Evolutionary conservation across 495 filamentous ascomycete genomes (phyloP), one percentile per base, ranked within the genome.

Genomic region (Glutinoglossum americanum): DNA sequence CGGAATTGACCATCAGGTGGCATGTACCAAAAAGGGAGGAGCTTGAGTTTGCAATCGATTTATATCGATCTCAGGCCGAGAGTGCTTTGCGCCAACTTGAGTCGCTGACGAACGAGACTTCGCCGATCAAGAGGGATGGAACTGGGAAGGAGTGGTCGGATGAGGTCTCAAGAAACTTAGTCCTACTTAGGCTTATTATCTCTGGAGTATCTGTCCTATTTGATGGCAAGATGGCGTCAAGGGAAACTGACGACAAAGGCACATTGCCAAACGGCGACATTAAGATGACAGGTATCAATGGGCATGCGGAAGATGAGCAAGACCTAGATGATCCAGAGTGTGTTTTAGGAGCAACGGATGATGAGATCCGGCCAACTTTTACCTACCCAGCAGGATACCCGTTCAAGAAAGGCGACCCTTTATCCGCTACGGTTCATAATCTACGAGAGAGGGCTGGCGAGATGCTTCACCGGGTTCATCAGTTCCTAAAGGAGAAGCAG

Each of bases 101-200:
- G 45, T 77, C 81, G 33, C 74, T 99, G 35, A 93, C 86, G 57
- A 78, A 83, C 60, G 83, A 87, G 37, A 78, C 80, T 32, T 87
- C 89, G 4, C 82, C 76, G n/a, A 80, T 95, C 30, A 96, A 89
- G 67, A 77, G 90, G 47, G 88, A 93, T 62, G 92, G 92, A 47
- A 93, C 85, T 64, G 92, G 90, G 55, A 97, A 97, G 68, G 89
- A 93, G 62, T 99, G 92, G 92, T 95, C 89, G 0, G 92, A 99
- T 69, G 93, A 97, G 68, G 82, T 96, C 32, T 86, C 88, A 3
- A 73, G 92, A 58, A 93, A 93, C 66, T 69, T 99, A 51, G 83
- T 87, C 2, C 83, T 94, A 51, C 71, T 97, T 19, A 76, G 89
- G 58, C 76, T 99, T 35, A 75, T 93, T 28, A 75, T 95, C 55